A percentile compares a stretch with the other conserved stretches of the same genome.
phyloP scores from a whole-genome alignment of 2,329 filamentous ascomycete genomes.

The Tolypocladium cylindrosporum region DNA sequence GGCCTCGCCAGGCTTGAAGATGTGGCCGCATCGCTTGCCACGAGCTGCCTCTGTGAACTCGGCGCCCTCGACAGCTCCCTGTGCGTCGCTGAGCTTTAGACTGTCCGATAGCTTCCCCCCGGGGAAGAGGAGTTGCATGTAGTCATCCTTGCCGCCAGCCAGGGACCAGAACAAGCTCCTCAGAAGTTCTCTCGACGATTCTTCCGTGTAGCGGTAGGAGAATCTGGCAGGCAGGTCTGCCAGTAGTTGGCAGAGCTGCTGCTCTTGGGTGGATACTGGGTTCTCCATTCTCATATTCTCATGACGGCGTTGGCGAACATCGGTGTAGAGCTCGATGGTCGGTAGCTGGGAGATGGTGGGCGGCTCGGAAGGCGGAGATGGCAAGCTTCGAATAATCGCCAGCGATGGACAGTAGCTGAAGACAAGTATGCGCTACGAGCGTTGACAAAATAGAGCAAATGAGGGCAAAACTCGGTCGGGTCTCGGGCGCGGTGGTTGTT shows the following conservation, averaged over 20 bases:
- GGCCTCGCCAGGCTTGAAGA: conserved; percentile 89
- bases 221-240: conserved; percentile 65
- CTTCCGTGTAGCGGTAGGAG: conserved; percentile 64
- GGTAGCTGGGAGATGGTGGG: not conserved
- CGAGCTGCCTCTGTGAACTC: conserved; percentile 89
- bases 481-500: not conserved
- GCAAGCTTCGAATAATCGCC: not conserved
- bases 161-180: conserved; percentile 80
- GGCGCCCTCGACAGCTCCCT: conserved; percentile 85
- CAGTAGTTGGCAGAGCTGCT: conserved; percentile 74
- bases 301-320: conserved; percentile 11
- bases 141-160: conserved; percentile 62
- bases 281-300: conserved; percentile 36
- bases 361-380: not conserved
- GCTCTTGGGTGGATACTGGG: conserved; percentile 58
- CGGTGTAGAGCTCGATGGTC: not conserved
- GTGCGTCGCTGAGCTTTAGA: conserved; percentile 76
- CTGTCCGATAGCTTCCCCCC: conserved; percentile 53
- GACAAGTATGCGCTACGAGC: not conserved
- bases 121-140: conserved; percentile 75
- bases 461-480: not conserved
- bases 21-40: conserved; percentile 92
- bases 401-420: not conserved
- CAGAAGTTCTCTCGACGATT: conserved; percentile 63
- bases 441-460: not conserved